Percentiles rank a stretch among this genome's conserved stretches.
These are phyloP conservation scores for Epichloe gansuensis DNA, from an alignment of 2,329 filamentous ascomycete species.

Conservation along the genomic window DNA sequence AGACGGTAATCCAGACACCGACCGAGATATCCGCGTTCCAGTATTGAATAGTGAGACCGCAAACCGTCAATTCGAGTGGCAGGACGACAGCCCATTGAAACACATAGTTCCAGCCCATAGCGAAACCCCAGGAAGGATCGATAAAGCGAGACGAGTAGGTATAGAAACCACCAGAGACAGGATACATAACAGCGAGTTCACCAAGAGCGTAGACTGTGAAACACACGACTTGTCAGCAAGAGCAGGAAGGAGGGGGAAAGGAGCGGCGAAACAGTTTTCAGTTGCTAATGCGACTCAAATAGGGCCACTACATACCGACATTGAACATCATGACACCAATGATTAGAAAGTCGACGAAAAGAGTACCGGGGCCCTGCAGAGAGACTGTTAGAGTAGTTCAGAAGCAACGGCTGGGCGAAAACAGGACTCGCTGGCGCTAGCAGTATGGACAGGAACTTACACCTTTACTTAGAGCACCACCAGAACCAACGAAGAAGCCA, in stretches of 20 bases:
- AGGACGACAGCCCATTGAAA: constrained; percentile 36
- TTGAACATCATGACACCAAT: constrained; percentile 10
- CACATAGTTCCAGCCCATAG: constrained; percentile 39
- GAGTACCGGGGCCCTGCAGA: constrained; percentile 5
- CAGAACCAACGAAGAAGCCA: constrained; percentile 51
- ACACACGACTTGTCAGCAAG: not conserved
- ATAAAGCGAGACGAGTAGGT: constrained; percentile 47
- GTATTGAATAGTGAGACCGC: constrained; percentile 36
- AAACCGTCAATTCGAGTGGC: constrained; percentile 36
- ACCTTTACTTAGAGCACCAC: constrained; percentile 37
- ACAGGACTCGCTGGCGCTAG: constrained; percentile 26
- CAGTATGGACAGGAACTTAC: constrained; percentile 33
- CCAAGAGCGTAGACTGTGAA: constrained; percentile 39
- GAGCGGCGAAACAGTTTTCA: not conserved
- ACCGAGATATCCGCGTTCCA: constrained; percentile 34
- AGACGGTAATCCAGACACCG: constrained; percentile 39
- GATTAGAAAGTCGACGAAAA: constrained; percentile 7
- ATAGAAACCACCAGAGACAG: constrained; percentile 47
- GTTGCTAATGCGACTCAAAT: not conserved
- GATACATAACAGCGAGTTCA: constrained; percentile 45
- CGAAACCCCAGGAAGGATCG: constrained; percentile 44
- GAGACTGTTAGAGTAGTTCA: constrained; percentile 28
- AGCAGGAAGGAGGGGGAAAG: not conserved
- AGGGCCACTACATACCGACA: constrained; percentile 3
- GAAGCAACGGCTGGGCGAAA: constrained; percentile 9